These are phyloP conservation scores for Lepraria neglecta DNA, from an alignment of 495 filamentous ascomycete genomes.

Conservation along the genomic window DNA sequence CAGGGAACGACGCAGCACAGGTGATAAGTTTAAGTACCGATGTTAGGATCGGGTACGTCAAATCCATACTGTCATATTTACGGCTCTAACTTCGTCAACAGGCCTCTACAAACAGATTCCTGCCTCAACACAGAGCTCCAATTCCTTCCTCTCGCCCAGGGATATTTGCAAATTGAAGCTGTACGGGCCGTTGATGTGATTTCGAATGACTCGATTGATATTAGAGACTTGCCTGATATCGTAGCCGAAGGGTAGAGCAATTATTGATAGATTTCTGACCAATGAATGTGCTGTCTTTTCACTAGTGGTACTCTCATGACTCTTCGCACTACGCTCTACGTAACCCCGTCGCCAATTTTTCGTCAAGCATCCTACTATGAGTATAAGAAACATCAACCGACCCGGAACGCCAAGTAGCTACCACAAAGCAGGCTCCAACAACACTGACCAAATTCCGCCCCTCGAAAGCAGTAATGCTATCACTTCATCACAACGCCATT, in stretches of 20 bases:
- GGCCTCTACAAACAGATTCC: slow-evolving; percentile 64
- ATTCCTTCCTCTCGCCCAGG: slow-evolving; percentile 69
- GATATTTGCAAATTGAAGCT: slow-evolving; percentile 70
- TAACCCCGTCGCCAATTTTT: too few relatives aligned
- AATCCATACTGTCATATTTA: background rate
- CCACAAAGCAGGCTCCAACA: too few relatives aligned
- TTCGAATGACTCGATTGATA: slow-evolving; percentile 74
- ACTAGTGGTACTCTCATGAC: too few relatives aligned
- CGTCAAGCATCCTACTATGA: too few relatives aligned
- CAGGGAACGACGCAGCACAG: slow-evolving; percentile 63
- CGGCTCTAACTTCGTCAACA: slow-evolving; percentile 30
- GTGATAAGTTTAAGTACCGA: slow-evolving; percentile 78
- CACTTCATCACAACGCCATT: too few relatives aligned
- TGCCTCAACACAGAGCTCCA: slow-evolving; percentile 75
- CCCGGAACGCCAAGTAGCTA: too few relatives aligned
- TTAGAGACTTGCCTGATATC: slow-evolving; percentile 72
- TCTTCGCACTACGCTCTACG: too few relatives aligned
- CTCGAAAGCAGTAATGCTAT: too few relatives aligned
- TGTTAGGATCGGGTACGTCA: slow-evolving; percentile 66
- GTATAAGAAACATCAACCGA: too few relatives aligned
- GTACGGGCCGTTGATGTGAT: slow-evolving; percentile 77
- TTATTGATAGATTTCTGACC: too few relatives aligned
- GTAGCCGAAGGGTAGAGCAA: slow-evolving; percentile 36
- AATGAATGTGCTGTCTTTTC: too few relatives aligned
- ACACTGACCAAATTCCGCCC: too few relatives aligned